These are phyloP conservation scores for Leccinellum luteum DNA, from an alignment of 768 basidiomycete species.

Conservation along the genomic window DNA sequence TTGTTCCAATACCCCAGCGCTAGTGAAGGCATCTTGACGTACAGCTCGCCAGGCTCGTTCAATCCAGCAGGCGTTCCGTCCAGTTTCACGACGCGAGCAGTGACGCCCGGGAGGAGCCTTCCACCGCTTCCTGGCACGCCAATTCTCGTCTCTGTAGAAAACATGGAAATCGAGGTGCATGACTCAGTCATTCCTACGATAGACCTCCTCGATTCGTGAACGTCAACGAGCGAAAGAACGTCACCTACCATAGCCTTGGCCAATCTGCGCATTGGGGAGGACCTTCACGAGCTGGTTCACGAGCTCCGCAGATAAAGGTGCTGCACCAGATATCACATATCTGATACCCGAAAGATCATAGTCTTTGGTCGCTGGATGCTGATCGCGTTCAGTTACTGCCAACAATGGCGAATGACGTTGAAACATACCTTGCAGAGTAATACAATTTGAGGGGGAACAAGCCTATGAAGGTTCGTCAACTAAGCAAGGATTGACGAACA, in stretches of 20 bases:
- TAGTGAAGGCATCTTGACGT: slow-evolving; percentile 41
- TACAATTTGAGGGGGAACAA: slow-evolving; percentile 67
- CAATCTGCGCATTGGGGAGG: slow-evolving; percentile 58
- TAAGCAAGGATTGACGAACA: background rate
- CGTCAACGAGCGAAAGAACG: background rate
- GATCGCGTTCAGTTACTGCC: background rate
- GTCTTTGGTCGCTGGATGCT: slow-evolving; percentile 53
- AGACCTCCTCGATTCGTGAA: background rate
- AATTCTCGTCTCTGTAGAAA: slow-evolving; percentile 44
- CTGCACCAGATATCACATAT: slow-evolving; percentile 57
- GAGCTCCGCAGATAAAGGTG: slow-evolving; percentile 59
- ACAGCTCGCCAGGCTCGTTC: slow-evolving; percentile 60
- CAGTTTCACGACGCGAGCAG: slow-evolving; percentile 51
- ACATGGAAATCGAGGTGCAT: slow-evolving; percentile 50
- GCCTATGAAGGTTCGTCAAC: slow-evolving; percentile 30
- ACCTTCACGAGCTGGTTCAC: slow-evolving; percentile 42
- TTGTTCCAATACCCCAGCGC: slow-evolving; percentile 53
- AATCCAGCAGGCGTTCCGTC: slow-evolving; percentile 56
- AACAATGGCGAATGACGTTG: background rate
- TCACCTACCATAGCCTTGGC: slow-evolving; percentile 58
- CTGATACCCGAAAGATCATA: slow-evolving; percentile 53
- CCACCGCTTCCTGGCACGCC: slow-evolving; percentile 54
- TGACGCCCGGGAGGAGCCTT: slow-evolving; percentile 49
- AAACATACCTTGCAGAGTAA: slow-evolving; percentile 60
- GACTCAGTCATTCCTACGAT: slow-evolving; percentile 64